Percentiles rank a stretch among this genome's conserved stretches.
Conservation (phyloP, 352 stramenopile genomes). For the Globisporangium okanoganense region DNA sequence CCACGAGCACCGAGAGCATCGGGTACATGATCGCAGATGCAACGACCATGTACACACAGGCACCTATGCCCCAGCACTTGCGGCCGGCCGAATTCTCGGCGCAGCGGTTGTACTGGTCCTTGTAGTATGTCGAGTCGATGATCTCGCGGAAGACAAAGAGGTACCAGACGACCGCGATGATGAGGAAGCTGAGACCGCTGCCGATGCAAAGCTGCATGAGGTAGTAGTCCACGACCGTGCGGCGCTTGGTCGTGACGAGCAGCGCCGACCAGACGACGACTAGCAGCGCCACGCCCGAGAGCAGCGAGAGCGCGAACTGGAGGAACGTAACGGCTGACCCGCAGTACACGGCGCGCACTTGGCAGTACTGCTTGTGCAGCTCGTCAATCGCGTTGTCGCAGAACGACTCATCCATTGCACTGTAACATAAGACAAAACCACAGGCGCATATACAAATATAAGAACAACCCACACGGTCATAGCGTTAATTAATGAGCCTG, state of each 20-base stretch:
- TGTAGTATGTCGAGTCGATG: constrained; percentile 74
- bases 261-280: constrained; percentile 44
- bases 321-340: constrained; percentile 50
- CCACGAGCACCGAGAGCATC: constrained; percentile 55
- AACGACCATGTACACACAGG: constrained; percentile 56
- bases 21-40: constrained; percentile 51
- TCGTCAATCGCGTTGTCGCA: constrained; percentile 52
- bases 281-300: constrained; percentile 45
- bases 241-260: constrained; percentile 45
- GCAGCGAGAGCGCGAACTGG: constrained; percentile 48
- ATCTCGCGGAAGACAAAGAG: constrained; percentile 56
- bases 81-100: constrained; percentile 44
- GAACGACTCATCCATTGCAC: constrained; percentile 32
- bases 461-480: background rate
- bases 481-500: too few species aligned
- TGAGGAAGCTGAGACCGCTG: constrained; percentile 44
- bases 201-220: constrained; percentile 70
- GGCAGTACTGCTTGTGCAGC: constrained; percentile 70
- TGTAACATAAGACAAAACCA: constrained; percentile 3
- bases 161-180: constrained; percentile 60
- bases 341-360: constrained; percentile 72
- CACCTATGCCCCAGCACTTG: constrained; percentile 72
- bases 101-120: constrained; percentile 75
- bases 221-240: constrained; percentile 64
- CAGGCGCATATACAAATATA: background rate